A percentile compares a stretch with the other conserved stretches of the same genome.
Evolutionary conservation across 2,329 filamentous ascomycete genomes (phyloP).

Genomic region (Aspergillus piperis): DNA sequence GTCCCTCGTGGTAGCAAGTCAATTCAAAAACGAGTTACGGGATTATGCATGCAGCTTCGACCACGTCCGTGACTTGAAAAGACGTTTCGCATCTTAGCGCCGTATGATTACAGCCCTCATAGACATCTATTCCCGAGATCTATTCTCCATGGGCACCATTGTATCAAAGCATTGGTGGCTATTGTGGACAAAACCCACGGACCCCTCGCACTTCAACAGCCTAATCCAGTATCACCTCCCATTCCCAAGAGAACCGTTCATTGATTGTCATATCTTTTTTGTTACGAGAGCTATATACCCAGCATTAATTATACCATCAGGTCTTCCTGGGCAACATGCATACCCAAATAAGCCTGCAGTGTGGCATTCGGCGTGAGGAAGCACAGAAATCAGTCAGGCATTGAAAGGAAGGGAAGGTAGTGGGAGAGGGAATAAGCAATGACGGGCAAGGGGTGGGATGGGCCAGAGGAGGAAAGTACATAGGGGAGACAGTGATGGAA

Average conservation of each 20-base stretch:
- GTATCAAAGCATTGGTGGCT: neutral
- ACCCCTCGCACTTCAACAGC: neutral
- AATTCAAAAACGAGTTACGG: constrained; percentile 75
- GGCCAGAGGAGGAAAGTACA: too few species aligned
- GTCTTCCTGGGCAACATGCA: neutral
- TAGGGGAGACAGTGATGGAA: too few species aligned
- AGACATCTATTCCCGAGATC: neutral
- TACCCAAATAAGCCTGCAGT: neutral
- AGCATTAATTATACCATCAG: neutral
- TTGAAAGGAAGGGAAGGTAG: too few species aligned
- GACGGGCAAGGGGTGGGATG: too few species aligned
- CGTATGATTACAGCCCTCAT: neutral
- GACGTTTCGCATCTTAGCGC: constrained; percentile 37
- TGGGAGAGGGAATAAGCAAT: too few species aligned
- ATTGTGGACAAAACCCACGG: neutral
- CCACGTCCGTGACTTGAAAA: constrained; percentile 62
- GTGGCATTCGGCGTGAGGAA: neutral
- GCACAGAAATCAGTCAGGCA: too few species aligned
- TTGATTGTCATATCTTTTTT: neutral
- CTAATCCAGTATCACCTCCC: neutral
- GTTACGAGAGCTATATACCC: neutral
- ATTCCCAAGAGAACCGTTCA: neutral
- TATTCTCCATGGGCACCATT: neutral
- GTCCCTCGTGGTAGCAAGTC: constrained; percentile 64
- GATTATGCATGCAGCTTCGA: constrained; percentile 90